These are phyloP conservation scores for Ceratobasidium sp. DNA, from an alignment of 1,284 basidiomycete genomes.

Conservation along the genomic window DNA sequence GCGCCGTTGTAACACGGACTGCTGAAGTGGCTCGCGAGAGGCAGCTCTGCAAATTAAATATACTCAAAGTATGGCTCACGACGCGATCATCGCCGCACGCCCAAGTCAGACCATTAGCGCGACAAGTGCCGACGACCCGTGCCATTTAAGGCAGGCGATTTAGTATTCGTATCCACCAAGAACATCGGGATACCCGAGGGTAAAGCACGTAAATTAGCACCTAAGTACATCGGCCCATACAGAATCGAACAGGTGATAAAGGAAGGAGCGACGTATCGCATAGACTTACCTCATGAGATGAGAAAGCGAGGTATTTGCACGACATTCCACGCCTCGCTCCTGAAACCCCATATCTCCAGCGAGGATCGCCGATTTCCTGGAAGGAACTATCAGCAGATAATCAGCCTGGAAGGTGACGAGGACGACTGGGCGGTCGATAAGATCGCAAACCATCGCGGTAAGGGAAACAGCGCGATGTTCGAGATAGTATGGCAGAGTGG, in stretches of 20 bases:
- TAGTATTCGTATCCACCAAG: too few species aligned
- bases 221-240: conserved; percentile 41
- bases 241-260: not conserved
- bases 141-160: not conserved
- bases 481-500: conserved; percentile 8
- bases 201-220: too few species aligned
- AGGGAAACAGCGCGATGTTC: too few species aligned
- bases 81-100: too few species aligned
- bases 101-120: not conserved
- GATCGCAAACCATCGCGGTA: too few species aligned
- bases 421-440: too few species aligned
- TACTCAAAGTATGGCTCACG: too few species aligned
- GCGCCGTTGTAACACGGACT: too few species aligned
- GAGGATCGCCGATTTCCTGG: conserved; percentile 40
- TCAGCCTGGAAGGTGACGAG: too few species aligned
- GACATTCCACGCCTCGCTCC: conserved; percentile 32
- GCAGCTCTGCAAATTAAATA: too few species aligned
- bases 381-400: conserved; percentile 3
- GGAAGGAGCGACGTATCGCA: conserved; percentile 3
- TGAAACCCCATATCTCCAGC: conserved; percentile 29
- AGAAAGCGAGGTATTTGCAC: conserved; percentile 26
- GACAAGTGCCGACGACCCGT: not conserved
- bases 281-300: conserved; percentile 32
- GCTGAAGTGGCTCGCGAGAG: too few species aligned
- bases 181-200: too few species aligned